Evolutionary conservation across 2,329 filamentous ascomycete species (phyloP).

Genomic region (Fusarium robinianum): DNA sequence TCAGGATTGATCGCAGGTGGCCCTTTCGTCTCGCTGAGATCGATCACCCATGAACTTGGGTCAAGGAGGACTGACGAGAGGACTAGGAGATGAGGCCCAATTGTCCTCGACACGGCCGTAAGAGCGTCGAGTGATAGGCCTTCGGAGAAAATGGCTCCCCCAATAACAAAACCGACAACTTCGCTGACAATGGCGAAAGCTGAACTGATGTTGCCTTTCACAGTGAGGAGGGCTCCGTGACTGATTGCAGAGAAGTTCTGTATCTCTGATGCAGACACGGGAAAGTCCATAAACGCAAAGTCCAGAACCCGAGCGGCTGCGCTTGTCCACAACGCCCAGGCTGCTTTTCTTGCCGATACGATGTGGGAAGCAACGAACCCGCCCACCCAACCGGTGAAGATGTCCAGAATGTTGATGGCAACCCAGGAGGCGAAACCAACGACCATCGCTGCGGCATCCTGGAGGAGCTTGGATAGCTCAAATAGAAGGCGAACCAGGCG

Average conservation of each 20-base stretch:
- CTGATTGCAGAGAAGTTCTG: conserved; percentile 78
- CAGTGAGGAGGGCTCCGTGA: conserved; percentile 67
- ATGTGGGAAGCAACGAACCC: conserved; percentile 39
- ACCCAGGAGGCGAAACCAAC: conserved; percentile 59
- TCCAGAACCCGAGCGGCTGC: conserved; percentile 54
- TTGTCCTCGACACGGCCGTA: conserved; percentile 12
- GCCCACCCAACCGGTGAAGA: conserved; percentile 43
- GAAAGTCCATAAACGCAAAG: conserved; percentile 56
- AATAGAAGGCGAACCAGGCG: conserved; percentile 75
- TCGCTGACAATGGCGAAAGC: conserved; percentile 47
- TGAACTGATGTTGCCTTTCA: conserved; percentile 58
- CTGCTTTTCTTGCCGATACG: conserved; percentile 43
- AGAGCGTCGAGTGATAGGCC: conserved; percentile 17
- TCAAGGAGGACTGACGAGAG: conserved; percentile 43
- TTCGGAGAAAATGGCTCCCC: conserved; percentile 45
- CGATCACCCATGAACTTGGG: conserved; percentile 63
- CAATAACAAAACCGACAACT: conserved; percentile 49
- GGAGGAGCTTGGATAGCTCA: conserved; percentile 74
- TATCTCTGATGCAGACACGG: conserved; percentile 64
- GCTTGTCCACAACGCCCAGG: conserved; percentile 49
- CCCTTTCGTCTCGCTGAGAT: conserved; percentile 51
- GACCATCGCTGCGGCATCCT: conserved; percentile 73
- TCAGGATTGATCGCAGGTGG: conserved; percentile 54
- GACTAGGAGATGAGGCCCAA: conserved; percentile 24
- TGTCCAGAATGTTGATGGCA: conserved; percentile 46